phyloP scores from a whole-genome alignment of 371 early-diverging fungal species.

The Rhizopus arrhizus region DNA sequence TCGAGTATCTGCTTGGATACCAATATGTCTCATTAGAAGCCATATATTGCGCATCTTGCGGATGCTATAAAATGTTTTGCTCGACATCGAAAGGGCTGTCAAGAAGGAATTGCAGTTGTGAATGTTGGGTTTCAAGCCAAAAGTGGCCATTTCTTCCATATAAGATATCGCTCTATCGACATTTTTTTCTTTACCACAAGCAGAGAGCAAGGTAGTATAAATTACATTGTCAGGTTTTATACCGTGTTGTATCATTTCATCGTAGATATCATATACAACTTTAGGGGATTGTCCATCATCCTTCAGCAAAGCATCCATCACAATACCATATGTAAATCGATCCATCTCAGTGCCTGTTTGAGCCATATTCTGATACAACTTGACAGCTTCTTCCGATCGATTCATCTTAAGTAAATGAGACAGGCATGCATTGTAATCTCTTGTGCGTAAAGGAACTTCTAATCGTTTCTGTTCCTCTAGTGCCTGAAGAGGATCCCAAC shows the following conservation, averaged over 20 bases:
- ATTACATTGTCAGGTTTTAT: conserved; percentile 34
- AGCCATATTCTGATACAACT: conserved; percentile 35
- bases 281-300: conserved; percentile 24
- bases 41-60: not conserved
- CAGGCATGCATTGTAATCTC: conserved; percentile 44
- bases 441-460: not conserved
- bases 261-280: conserved; percentile 35
- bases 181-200: conserved; percentile 27
- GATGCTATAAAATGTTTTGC: not conserved
- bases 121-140: conserved; percentile 32
- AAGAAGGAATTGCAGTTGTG: conserved; percentile 44
- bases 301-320: conserved; percentile 44
- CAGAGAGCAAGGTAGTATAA: conserved; percentile 36
- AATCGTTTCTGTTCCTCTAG: conserved; percentile 26
- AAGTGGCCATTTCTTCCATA: conserved; percentile 39
- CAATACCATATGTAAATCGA: conserved; percentile 37
- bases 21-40: conserved; percentile 20
- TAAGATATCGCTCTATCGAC: conserved; percentile 27
- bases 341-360: conserved; percentile 29
- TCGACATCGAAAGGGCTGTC: conserved; percentile 19
- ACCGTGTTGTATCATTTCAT: conserved; percentile 36
- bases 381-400: conserved; percentile 33
- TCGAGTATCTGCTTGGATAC: conserved; percentile 39
- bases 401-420: conserved; percentile 30
- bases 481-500: conserved; percentile 28